Evolutionary conservation across 1,284 basidiomycete species (phyloP), one percentile per base, ranked within the genome.

Genomic region (Apiotrichum mycotoxinovorans): DNA sequence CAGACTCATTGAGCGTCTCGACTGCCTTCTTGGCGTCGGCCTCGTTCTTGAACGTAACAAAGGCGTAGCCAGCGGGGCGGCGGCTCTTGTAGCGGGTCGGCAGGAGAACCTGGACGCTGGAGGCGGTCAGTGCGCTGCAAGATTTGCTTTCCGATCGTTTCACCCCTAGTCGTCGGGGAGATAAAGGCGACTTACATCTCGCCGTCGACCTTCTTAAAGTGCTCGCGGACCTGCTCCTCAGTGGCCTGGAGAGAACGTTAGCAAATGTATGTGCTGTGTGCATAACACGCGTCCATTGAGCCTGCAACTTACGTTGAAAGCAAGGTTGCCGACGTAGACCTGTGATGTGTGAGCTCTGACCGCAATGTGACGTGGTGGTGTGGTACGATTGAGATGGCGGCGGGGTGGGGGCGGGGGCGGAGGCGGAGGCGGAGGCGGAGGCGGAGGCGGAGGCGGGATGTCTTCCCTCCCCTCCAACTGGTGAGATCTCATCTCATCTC

Each of bases 21-120:
- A 92, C 87, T 60, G 90, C 93, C 77, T 85, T 85, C 79, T 91
- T 82, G 62, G 88, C 90, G 71, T 89, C 87, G 75, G 88, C 88
- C 75, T 82, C 82, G 73, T 83, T 87, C 73, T 83, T 80, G 78
- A 91, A 83, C 63, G 88, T 85, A 74, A 93, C 90, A 75, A 95
- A 95, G 66, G 91, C 92, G 79, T 92, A 95, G 61, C 91, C 91
- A 70, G 90, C 67, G 20, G 73, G 70, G 48, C 71, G 66, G 56
- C 64, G 62, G 58, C 66, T 66, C 62, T 60, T 63, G 68, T 69
- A 71, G 45, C 66, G 69, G 35, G 61, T 63, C 17, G 72, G 73
- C 30, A 77, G 64, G 35, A 63, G 63, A 51, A 76, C 65, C 25
- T 65, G 61, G 45, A 63, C 41, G 58, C 74, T 76, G 58, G 11